Conservation (phyloP, 2,329 filamentous ascomycete genomes). For the Boeremia exigua region DNA sequence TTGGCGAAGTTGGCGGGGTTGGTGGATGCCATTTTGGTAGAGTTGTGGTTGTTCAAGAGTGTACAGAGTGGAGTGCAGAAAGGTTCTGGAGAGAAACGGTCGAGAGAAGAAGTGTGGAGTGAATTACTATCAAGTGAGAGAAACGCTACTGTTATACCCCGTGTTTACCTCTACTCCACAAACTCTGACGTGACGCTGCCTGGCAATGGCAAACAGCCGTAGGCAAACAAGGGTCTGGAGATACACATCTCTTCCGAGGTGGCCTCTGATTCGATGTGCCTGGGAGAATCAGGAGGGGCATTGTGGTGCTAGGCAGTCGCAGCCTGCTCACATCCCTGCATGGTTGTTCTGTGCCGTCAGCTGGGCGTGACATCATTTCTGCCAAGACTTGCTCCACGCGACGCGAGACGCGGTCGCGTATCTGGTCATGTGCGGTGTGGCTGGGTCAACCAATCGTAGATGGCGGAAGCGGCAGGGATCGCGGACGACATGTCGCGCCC, state of each 20-base stretch:
- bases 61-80: neutral
- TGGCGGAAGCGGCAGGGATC: neutral
- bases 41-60: neutral
- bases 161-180: slow-evolving; percentile 9
- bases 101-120: neutral
- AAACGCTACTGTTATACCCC: slow-evolving; percentile 17
- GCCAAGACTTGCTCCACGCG: neutral
- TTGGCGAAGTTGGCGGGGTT: slow-evolving; percentile 62
- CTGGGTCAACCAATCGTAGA: slow-evolving; percentile 24
- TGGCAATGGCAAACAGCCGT: slow-evolving; percentile 13
- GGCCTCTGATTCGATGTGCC: slow-evolving; percentile 13
- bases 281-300: neutral
- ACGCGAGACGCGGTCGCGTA: slow-evolving; percentile 20
- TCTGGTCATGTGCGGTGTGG: slow-evolving; percentile 17
- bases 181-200: slow-evolving; percentile 29
- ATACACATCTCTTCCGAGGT: neutral
- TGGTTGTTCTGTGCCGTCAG: neutral
- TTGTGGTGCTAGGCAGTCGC: slow-evolving; percentile 6
- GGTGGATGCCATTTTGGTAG: slow-evolving; percentile 44
- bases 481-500: slow-evolving; percentile 20
- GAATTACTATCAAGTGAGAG: neutral
- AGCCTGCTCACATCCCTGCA: slow-evolving; percentile 30
- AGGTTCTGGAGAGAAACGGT: neutral
- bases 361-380: slow-evolving; percentile 28
- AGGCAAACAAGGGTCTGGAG: slow-evolving; percentile 9